Evolutionary conservation across 164 flowering plant genomes (phyloP).

Genomic region (Litsea cubeba): DNA sequence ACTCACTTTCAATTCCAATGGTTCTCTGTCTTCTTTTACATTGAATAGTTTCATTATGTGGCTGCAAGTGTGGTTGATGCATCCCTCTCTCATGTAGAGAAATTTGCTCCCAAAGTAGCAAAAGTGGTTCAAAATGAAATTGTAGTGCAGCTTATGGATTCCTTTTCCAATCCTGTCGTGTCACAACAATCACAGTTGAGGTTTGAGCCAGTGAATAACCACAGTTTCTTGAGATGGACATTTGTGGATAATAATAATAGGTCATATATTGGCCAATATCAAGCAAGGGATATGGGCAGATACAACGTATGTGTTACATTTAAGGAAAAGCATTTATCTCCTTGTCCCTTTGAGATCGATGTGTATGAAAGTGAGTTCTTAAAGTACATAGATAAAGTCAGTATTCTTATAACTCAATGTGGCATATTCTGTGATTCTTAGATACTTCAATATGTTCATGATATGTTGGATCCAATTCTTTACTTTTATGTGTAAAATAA

Average conservation of each 20-base stretch:
- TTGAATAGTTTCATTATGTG: not conserved
- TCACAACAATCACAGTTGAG: constrained; percentile 53
- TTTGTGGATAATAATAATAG: constrained; percentile 64
- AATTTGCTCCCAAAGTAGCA: constrained; percentile 43
- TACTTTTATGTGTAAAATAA: no score
- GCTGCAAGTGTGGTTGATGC: constrained; percentile 59
- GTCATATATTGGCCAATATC: constrained; percentile 48
- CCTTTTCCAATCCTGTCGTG: constrained; percentile 53
- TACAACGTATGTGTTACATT: constrained; percentile 61
- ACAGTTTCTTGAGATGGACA: constrained; percentile 45
- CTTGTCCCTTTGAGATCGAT: constrained; percentile 60
- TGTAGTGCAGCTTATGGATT: constrained; percentile 64
- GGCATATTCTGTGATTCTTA: no score
- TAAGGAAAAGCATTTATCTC: constrained; percentile 42
- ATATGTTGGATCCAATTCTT: no score
- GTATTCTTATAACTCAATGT: no score
- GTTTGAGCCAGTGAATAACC: constrained; percentile 45
- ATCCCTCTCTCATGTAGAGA: constrained; percentile 47
- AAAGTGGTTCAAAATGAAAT: constrained; percentile 52
- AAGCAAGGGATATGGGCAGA: constrained; percentile 55
- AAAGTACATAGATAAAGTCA: not conserved
- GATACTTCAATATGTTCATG: no score
- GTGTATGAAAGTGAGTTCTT: constrained; percentile 67
- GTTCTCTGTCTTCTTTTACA: not conserved
- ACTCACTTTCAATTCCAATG: no score